Evolutionary conservation across 257 asterid genomes (phyloP).

Genomic region (Knoxia roxburghii): DNA sequence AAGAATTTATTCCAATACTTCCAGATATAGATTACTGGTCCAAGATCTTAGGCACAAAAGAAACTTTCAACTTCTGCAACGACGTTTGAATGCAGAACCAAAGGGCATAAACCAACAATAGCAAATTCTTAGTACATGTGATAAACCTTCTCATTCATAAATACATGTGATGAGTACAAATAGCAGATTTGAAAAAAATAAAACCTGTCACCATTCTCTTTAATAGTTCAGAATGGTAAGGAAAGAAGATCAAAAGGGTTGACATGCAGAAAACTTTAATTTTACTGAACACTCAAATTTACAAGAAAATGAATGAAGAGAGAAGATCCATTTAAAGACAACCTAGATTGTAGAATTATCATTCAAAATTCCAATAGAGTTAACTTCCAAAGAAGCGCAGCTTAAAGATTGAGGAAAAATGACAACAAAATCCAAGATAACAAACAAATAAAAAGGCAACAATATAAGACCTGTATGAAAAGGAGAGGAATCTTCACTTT

Average conservation of each 20-base stretch:
- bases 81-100: neutral
- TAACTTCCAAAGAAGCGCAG: neutral
- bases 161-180: neutral
- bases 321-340: neutral
- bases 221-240: neutral
- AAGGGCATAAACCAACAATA: neutral
- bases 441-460: constrained; percentile 7
- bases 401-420: neutral
- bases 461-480: constrained; percentile 68
- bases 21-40: neutral
- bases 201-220: neutral
- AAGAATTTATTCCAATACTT: neutral
- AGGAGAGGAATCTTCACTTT: constrained; percentile 88
- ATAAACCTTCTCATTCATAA: neutral
- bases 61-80: neutral
- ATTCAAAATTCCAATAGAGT: neutral
- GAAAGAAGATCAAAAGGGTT: neutral
- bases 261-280: neutral
- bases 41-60: neutral
- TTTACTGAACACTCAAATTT: neutral
- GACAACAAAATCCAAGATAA: neutral
- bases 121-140: too few relatives aligned
- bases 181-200: too few relatives aligned
- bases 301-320: neutral
- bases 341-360: neutral